Percentiles rank a stretch among this genome's conserved stretches.
phyloP scores from a whole-genome alignment of 2,329 filamentous ascomycete genomes.

The Geosmithia morbida region DNA sequence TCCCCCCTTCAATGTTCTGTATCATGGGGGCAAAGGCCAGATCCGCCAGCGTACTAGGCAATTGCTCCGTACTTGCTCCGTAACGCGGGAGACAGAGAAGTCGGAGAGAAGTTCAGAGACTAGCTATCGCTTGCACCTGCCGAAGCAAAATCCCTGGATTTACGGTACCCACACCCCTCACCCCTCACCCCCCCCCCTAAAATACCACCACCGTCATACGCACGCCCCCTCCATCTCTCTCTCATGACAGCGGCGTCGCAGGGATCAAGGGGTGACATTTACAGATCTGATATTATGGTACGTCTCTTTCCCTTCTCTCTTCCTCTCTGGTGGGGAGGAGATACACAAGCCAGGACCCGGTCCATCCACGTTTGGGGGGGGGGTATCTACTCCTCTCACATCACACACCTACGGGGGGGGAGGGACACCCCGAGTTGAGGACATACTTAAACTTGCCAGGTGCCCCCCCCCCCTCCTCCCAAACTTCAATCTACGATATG shows the following conservation, averaged over 20 bases:
- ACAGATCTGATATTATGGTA: constrained; percentile 2
- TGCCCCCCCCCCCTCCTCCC: background rate
- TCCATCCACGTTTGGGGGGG: background rate
- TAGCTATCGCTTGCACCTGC: background rate
- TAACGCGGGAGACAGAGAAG: background rate
- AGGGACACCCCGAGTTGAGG: background rate
- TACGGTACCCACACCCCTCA: background rate
- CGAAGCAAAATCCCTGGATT: background rate
- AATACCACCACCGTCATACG: background rate
- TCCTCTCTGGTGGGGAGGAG: background rate
- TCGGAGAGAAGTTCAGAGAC: no score
- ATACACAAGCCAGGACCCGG: background rate
- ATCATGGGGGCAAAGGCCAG: background rate
- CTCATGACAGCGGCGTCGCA: constrained; percentile 1
- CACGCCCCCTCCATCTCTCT: background rate
- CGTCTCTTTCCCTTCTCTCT: background rate
- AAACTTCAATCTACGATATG: background rate
- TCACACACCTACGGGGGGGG: background rate
- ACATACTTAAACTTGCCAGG: background rate
- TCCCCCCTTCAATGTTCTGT: background rate
- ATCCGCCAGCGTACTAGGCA: background rate
- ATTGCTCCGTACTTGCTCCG: background rate
- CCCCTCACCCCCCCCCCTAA: background rate
- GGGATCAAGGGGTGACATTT: constrained; percentile 4
- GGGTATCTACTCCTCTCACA: background rate